phyloP scores from a whole-genome alignment of 2,329 filamentous ascomycete genomes.

The Cercospora janseana region DNA sequence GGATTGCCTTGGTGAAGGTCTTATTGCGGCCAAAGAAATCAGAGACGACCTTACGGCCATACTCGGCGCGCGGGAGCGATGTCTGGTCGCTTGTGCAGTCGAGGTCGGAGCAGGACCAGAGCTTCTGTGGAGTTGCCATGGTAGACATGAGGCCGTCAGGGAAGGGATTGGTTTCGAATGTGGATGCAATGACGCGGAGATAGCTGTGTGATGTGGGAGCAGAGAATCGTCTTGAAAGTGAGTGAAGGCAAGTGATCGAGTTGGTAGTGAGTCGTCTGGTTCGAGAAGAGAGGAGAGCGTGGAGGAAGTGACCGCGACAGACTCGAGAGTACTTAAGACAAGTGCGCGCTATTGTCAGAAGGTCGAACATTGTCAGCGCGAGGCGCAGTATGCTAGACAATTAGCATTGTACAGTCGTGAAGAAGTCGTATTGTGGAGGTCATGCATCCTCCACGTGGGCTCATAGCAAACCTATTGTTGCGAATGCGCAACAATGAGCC shows the following conservation, averaged over 20 bases:
- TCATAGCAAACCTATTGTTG: background rate
- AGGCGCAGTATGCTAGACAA: conserved; percentile 5
- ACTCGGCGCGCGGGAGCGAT: conserved; percentile 10
- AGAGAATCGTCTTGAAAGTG: conserved; percentile 1
- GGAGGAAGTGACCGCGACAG: conserved; percentile 9
- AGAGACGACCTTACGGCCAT: conserved; percentile 68
- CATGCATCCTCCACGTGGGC: conserved; percentile 6
- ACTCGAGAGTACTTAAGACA: conserved; percentile 6
- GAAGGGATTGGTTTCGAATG: background rate
- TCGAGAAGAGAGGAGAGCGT: background rate
- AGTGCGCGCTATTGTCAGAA: conserved; percentile 13
- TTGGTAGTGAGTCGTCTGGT: conserved; percentile 6
- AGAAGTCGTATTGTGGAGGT: conserved; percentile 15
- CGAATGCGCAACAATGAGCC: background rate
- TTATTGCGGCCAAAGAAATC: conserved; percentile 85
- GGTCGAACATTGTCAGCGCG: conserved; percentile 13
- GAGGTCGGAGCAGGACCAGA: conserved; percentile 22
- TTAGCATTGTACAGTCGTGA: conserved; percentile 12
- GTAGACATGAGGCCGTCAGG: conserved; percentile 1
- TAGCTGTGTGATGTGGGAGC: background rate
- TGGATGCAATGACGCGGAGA: background rate
- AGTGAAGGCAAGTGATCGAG: background rate
- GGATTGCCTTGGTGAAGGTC: conserved; percentile 67
- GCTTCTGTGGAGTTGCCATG: background rate
- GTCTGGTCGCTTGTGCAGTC: conserved; percentile 20